Base-by-base conservation (phyloP, 768 basidiomycete species). In the Leucosporidium scottii region DNA sequence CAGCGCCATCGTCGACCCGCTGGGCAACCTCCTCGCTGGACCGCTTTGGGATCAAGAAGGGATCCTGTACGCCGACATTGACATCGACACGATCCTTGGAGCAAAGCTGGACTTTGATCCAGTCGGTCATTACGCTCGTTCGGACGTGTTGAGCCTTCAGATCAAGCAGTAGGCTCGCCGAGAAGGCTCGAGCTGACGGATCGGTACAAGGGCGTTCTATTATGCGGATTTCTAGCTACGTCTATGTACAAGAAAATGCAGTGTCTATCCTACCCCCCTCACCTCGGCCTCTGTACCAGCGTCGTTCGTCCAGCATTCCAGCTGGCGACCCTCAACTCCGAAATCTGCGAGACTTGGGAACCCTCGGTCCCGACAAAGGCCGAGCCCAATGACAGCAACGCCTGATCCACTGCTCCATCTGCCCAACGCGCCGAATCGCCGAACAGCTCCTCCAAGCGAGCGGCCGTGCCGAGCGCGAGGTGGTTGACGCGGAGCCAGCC, bases 71-170 rank as follows among this genome's bases (percentile, higher is more conserved):
- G 66, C 83, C 82, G 1, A 44, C 12, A 74, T 87, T 47, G 84
- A 87, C 75, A 73, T 86, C 64, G 82, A 85, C 67, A 85, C 86
- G 65, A 78, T 83, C 65, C 62, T 82, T 0, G 76, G 85, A 51
- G 84, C 82, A 27, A 86, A 86, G 76, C 84, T 85, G 69, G 86
- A 86, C 74, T 74, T 87, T 59, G 86, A 87, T 72, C 79, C 81
- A 3, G 82, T 82, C 1, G 86, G 86, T 1, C 85, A 86, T 75
- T 87, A 87, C 74, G 82, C 84, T 0, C 75, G 86, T 64, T 79
- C 82, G 15, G 70, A 73, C 30, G 36, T 73, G 2, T 73, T 73
- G 47, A 15, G 31, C n/a, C 57, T 70, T 9, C 4, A 13, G 2
- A 25, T 64, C 4, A 48, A 31, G n/a, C 39, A 27, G 47, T 64